Base-by-base conservation (phyloP, 495 filamentous ascomycete genomes). In the Oleoguttula mirabilis region DNA sequence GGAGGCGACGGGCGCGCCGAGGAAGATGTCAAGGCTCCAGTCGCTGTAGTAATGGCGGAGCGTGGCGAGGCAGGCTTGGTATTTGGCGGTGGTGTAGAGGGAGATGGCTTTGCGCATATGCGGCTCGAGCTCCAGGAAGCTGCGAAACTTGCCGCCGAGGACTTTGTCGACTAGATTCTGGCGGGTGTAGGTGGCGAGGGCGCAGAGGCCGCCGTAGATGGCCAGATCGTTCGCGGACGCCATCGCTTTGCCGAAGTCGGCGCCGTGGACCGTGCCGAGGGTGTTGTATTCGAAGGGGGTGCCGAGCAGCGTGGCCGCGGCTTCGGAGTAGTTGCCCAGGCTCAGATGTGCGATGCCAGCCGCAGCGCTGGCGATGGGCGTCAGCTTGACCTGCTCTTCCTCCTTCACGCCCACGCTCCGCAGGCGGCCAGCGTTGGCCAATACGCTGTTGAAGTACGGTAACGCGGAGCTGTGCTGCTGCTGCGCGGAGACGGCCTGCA, bases 91-190 rank as follows among this genome's bases (percentile, higher is more conserved):
- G 50, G 84, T 80, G 60, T 96, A 96, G 65, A 81, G 80, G 1
- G 73, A 67, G 40, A 98, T 81, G 19, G 90, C 92, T 15, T 85
- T 83, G 36, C 92, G 82, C 47, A 98, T 82, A 52, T 96, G 88
- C 1, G 92, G 88, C 57, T 95, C 90, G 1, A 88, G 71, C 58
- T 98, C 88, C 2, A 98, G 73, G 61, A 86, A 95, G 35, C 70
- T 75, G 33, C 92, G 77, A 68, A 98, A 98, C 23, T 66, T 63
- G 50, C 83, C 88, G 14, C 88, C 85, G 0, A 98, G 74, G 7
- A 96, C 84, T 15, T 67, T 65, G 4, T 53, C 60, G 55, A 93
- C 83, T 12, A 98, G 67, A 46, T 84, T 74, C 8, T 65, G 62
- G 31, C 90, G 75, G 35, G 80, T 72, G 84, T 96, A 92, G 1